phyloP scores from a whole-genome alignment of 345 rosid species.

The Turnera subulata region DNA sequence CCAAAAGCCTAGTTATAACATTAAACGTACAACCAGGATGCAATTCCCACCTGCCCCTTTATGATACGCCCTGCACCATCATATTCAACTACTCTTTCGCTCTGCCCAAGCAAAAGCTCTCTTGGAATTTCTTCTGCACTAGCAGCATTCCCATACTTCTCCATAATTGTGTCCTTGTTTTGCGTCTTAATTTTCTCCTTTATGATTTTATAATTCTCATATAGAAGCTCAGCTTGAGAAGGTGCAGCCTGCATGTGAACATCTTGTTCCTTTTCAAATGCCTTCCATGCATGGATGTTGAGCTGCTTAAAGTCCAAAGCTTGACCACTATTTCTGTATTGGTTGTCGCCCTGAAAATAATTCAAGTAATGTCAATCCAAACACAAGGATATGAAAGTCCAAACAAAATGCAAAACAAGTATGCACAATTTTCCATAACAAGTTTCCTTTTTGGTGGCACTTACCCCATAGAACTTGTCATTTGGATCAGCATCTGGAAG shows the following conservation, averaged over 20 bases:
- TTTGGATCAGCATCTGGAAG: constrained; percentile 24
- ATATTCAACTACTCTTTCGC: constrained; percentile 65
- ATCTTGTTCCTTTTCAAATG: constrained; percentile 74
- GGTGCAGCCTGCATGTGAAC: constrained; percentile 75
- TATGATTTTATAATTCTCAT: constrained; percentile 38
- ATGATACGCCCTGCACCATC: constrained; percentile 60
- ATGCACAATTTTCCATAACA: neutral
- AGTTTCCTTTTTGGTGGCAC: neutral
- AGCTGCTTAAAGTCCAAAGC: constrained; percentile 69
- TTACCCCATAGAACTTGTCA: constrained; percentile 17
- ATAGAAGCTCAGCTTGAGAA: constrained; percentile 65
- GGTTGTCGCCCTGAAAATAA: constrained; percentile 21
- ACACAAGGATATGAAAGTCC: neutral
- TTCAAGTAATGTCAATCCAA: neutral
- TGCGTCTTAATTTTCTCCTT: constrained; percentile 51
- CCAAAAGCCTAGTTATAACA: neutral
- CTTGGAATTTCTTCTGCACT: constrained; percentile 50
- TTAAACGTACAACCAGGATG: too few relatives aligned
- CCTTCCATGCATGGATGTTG: constrained; percentile 56
- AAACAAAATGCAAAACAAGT: neutral
- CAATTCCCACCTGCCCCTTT: constrained; percentile 51
- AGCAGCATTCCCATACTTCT: constrained; percentile 68
- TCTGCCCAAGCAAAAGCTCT: constrained; percentile 64
- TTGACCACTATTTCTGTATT: constrained; percentile 67
- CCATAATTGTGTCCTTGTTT: constrained; percentile 50